phyloP scores from a whole-genome alignment of 352 stramenopile genomes.

The Globisporangium barbulae region DNA sequence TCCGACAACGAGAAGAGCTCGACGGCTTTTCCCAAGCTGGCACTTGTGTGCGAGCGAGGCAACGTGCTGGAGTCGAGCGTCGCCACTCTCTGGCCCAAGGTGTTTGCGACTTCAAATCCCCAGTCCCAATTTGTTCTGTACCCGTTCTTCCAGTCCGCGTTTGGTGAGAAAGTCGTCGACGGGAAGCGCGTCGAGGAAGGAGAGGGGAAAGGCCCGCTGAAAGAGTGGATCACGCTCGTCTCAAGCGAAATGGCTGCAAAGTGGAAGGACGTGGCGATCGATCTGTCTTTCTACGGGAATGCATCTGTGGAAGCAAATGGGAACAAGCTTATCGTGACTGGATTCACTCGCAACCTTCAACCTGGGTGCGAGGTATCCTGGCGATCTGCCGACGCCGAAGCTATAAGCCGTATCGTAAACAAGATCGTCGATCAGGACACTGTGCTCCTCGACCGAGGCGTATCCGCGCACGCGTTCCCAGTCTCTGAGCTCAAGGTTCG shows the following conservation, averaged over 20 bases:
- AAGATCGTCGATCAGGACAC: constrained; percentile 31
- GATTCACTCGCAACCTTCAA: constrained; percentile 16
- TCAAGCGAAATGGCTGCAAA: constrained; percentile 35
- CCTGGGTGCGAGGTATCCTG: constrained; percentile 40
- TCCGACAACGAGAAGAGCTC: constrained; percentile 1
- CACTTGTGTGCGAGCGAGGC: constrained; percentile 43
- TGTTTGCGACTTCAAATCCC: constrained; percentile 17
- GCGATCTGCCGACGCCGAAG: constrained; percentile 21
- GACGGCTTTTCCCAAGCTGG: constrained; percentile 31
- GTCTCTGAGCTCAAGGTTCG: constrained; percentile 38
- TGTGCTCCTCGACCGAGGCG: constrained; percentile 48
- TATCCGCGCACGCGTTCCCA: constrained; percentile 33
- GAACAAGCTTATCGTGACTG: constrained; percentile 45
- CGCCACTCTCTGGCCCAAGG: constrained; percentile 25
- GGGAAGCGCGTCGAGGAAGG: constrained; percentile 63
- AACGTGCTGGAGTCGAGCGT: constrained; percentile 41
- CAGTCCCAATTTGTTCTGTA: constrained; percentile 34
- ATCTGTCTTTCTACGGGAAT: constrained; percentile 14
- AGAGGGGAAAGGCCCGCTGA: constrained; percentile 68
- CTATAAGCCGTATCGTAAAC: constrained; percentile 47
- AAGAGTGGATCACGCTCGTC: constrained; percentile 68
- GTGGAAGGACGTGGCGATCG: constrained; percentile 34
- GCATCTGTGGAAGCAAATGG: constrained; percentile 36
- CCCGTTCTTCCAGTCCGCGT: constrained; percentile 66
- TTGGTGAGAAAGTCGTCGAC: constrained; percentile 66